A percentile compares a stretch with the other conserved stretches of the same genome.
These are phyloP conservation scores for Flammula alnicola DNA, from an alignment of 1,284 basidiomycete species.

Conservation along the genomic window DNA sequence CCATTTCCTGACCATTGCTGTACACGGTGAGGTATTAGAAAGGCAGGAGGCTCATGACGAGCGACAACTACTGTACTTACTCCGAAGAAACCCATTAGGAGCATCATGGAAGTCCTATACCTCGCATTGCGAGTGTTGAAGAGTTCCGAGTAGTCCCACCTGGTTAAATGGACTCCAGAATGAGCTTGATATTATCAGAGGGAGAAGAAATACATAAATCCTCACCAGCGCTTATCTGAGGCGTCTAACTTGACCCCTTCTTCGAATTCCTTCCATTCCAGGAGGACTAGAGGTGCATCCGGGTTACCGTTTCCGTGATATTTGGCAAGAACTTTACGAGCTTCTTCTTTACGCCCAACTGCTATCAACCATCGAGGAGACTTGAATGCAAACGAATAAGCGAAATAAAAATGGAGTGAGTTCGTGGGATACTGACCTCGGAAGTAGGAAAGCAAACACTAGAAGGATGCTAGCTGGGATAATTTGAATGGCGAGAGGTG, in stretches of 20 bases:
- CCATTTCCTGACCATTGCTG: slow-evolving; percentile 56
- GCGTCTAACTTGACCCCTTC: slow-evolving; percentile 56
- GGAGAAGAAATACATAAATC: not conserved
- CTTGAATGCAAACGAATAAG: slow-evolving; percentile 15
- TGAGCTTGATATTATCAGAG: not conserved
- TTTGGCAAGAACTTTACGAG: slow-evolving; percentile 51
- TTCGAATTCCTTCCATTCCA: slow-evolving; percentile 63
- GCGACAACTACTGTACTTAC: slow-evolving; percentile 18
- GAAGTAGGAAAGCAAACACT: slow-evolving; percentile 48
- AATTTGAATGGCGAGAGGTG: slow-evolving; percentile 57
- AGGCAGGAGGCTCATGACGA: not conserved
- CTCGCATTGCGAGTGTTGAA: slow-evolving; percentile 50
- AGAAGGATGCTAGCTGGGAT: slow-evolving; percentile 50
- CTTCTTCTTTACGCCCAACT: slow-evolving; percentile 55
- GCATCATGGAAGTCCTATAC: slow-evolving; percentile 52
- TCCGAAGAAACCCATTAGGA: slow-evolving; percentile 57
- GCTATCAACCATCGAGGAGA: slow-evolving; percentile 61
- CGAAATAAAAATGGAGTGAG: not conserved
- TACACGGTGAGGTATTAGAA: not conserved
- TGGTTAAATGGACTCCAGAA: slow-evolving; percentile 10
- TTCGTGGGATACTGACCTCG: slow-evolving; percentile 42
- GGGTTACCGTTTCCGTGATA: slow-evolving; percentile 56
- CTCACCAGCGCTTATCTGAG: slow-evolving; percentile 62
- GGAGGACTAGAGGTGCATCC: slow-evolving; percentile 50
- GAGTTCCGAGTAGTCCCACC: slow-evolving; percentile 56